These are phyloP conservation scores for Podospora fimiseda DNA, from an alignment of 495 filamentous ascomycete species.

Conservation along the genomic window DNA sequence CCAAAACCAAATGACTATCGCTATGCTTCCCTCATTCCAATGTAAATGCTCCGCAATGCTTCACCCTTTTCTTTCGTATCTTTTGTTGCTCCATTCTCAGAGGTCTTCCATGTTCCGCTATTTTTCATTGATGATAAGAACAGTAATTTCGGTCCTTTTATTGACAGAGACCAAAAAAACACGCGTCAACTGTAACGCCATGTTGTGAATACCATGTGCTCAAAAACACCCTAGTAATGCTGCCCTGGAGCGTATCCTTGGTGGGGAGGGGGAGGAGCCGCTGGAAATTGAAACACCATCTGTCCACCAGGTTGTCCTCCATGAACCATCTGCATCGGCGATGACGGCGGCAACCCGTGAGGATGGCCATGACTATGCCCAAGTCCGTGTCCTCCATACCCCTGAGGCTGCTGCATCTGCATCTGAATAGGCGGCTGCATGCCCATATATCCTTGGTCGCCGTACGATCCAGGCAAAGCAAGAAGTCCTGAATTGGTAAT, in stretches of 20 bases:
- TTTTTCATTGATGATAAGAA: too few species aligned
- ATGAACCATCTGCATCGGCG: neutral
- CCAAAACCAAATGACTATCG: too few species aligned
- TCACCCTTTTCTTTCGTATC: too few species aligned
- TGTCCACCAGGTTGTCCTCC: neutral
- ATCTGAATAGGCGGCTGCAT: neutral
- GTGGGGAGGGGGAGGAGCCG: neutral
- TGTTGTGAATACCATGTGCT: too few species aligned
- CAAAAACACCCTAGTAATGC: too few species aligned
- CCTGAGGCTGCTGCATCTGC: neutral
- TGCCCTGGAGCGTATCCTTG: neutral
- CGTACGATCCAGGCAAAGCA: neutral
- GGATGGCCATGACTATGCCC: neutral
- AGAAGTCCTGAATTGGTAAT: neutral
- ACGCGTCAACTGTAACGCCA: too few species aligned
- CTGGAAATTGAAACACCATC: slow-evolving; percentile 1
- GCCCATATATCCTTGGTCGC: neutral
- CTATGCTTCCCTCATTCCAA: too few species aligned
- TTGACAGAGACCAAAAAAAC: too few species aligned
- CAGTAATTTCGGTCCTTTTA: too few species aligned
- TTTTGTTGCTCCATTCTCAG: too few species aligned
- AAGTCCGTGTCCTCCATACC: neutral
- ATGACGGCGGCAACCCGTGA: neutral
- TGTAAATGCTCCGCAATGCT: too few species aligned
- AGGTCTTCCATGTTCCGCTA: too few species aligned